A percentile compares a stretch with the other conserved stretches of the same genome.
These are phyloP conservation scores for Rhodotorula sp. DNA, from an alignment of 1,284 basidiomycete species.

Conservation along the genomic window DNA sequence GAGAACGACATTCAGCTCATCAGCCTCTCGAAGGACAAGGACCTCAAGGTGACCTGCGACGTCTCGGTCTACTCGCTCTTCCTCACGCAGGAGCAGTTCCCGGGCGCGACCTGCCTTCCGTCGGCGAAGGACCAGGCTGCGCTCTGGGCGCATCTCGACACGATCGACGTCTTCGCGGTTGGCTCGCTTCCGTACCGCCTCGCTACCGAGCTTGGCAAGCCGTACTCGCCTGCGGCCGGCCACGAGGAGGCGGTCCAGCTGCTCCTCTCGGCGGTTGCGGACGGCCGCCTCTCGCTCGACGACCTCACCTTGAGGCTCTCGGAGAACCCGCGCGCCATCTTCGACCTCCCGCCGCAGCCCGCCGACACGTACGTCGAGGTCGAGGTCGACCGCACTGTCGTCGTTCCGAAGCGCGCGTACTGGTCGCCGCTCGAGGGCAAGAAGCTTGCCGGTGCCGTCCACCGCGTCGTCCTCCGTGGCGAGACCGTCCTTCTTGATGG, in stretches of 20 bases:
- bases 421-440: slow-evolving; percentile 86
- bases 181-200: slow-evolving; percentile 80
- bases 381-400: slow-evolving; percentile 73
- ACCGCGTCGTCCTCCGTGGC: slow-evolving; percentile 90
- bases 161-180: slow-evolving; percentile 90
- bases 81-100: slow-evolving; percentile 77
- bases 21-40: slow-evolving; percentile 89
- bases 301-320: slow-evolving; percentile 79
- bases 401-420: slow-evolving; percentile 51
- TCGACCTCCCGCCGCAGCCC: slow-evolving; percentile 80
- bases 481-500: slow-evolving; percentile 92
- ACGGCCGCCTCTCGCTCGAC: slow-evolving; percentile 77
- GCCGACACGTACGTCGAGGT: slow-evolving; percentile 88
- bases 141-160: slow-evolving; percentile 82
- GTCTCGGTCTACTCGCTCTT: slow-evolving; percentile 91
- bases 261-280: slow-evolving; percentile 79
- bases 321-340: slow-evolving; percentile 91
- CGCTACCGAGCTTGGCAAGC: slow-evolving; percentile 67
- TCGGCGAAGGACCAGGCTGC: slow-evolving; percentile 75
- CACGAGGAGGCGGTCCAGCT: slow-evolving; percentile 86
- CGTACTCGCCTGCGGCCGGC: slow-evolving; percentile 72
- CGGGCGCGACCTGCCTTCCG: slow-evolving; percentile 69
- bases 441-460: slow-evolving; percentile 72
- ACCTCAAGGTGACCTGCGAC: slow-evolving; percentile 93
- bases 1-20: slow-evolving; percentile 89